phyloP scores from a whole-genome alignment of 371 early-diverging fungal species.

The Fennellomyces sp. region DNA sequence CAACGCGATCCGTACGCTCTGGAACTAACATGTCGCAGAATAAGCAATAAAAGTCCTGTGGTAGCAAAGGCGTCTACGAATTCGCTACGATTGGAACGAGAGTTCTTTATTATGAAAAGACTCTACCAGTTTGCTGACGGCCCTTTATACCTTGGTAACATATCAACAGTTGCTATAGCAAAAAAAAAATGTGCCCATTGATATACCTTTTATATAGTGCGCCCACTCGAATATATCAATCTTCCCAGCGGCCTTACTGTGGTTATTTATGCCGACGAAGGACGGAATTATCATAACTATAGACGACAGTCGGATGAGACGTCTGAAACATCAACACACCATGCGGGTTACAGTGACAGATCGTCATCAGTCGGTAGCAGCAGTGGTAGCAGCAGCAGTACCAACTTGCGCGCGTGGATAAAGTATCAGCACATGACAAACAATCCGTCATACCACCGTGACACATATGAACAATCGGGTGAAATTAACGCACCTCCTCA shows the following conservation, averaged over 20 bases:
- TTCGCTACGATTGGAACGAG: constrained; percentile 39
- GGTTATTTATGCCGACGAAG: constrained; percentile 41
- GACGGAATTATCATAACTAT: constrained; percentile 19
- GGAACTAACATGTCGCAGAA: constrained; percentile 15
- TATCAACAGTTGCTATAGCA: constrained; percentile 11
- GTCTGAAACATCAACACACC: not conserved
- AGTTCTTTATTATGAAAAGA: constrained; percentile 41
- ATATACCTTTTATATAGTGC: constrained; percentile 18
- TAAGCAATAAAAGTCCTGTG: constrained; percentile 36
- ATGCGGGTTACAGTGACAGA: not conserved
- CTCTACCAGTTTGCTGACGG: constrained; percentile 37
- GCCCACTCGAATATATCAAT: constrained; percentile 38
- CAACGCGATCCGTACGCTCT: not conserved
- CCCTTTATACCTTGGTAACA: constrained; percentile 35
- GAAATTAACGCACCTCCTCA: constrained; percentile 1
- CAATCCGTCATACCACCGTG: not conserved
- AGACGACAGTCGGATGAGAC: constrained; percentile 3
- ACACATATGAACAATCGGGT: not conserved
- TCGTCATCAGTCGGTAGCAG: constrained; percentile 1
- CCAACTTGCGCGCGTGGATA: not conserved
- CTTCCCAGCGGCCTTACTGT: constrained; percentile 39
- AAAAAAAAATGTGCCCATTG: not conserved
- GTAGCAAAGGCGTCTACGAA: constrained; percentile 40
- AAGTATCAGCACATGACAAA: not conserved
- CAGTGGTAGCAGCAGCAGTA: constrained; percentile 1